phyloP scores from a whole-genome alignment of 805 yeast genomes.

The Kazachstania bromeliacearum region DNA sequence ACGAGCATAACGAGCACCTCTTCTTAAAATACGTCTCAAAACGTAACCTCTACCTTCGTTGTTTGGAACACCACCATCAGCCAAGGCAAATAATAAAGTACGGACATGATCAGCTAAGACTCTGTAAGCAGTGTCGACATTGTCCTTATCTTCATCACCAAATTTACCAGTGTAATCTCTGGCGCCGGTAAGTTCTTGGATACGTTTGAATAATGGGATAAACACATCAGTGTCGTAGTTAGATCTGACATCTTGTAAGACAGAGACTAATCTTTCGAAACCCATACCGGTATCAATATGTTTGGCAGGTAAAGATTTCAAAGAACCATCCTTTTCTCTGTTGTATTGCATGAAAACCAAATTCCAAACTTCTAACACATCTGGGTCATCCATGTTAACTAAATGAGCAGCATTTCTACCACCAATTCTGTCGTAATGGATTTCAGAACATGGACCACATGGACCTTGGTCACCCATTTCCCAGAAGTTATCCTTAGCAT shows the following conservation, averaged over 20 bases:
- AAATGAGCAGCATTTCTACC: slow-evolving; percentile 89
- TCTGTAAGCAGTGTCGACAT: slow-evolving; percentile 95
- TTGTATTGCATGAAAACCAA: slow-evolving; percentile 94
- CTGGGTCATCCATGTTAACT: slow-evolving; percentile 96
- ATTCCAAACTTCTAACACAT: slow-evolving; percentile 97
- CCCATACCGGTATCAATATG: slow-evolving; percentile 99
- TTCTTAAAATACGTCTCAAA: slow-evolving; percentile 88
- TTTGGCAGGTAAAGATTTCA: slow-evolving; percentile 81
- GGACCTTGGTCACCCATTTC: slow-evolving; percentile 99
- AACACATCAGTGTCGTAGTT: slow-evolving; percentile 98
- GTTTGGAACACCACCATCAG: slow-evolving; percentile 99
- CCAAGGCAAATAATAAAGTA: slow-evolving; percentile 88
- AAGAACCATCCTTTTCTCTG: slow-evolving; percentile 78
- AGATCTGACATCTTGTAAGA: slow-evolving; percentile 81
- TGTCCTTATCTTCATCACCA: slow-evolving; percentile 87
- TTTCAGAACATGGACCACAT: slow-evolving; percentile 98
- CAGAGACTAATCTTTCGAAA: slow-evolving; percentile 91
- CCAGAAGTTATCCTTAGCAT: slow-evolving; percentile 92
- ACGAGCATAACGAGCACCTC: slow-evolving; percentile 96
- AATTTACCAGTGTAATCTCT: slow-evolving; percentile 88
- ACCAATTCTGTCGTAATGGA: slow-evolving; percentile 96
- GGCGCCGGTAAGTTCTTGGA: slow-evolving; percentile 88
- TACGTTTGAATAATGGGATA: slow-evolving; percentile 74
- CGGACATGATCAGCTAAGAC: slow-evolving; percentile 98
- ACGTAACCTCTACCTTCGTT: slow-evolving; percentile 99